Evolutionary conservation across 345 rosid genomes (phyloP), one percentile per base, ranked within the genome.

Genomic region (Euclidium syriacum): DNA sequence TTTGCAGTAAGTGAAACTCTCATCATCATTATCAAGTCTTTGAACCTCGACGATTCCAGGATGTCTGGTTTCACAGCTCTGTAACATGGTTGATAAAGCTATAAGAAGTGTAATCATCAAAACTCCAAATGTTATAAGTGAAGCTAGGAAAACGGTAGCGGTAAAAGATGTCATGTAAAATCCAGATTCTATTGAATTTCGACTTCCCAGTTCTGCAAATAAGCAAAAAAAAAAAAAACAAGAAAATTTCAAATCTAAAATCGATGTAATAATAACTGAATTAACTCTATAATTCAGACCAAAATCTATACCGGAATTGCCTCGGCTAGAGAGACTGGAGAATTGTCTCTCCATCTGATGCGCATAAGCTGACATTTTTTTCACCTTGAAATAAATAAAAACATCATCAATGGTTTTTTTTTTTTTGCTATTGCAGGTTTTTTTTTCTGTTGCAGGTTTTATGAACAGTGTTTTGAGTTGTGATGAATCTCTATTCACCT

Each of bases 111-210:
- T 78, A 35, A 83, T 22, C 26, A 86, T 57, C 62, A 91, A 47
- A 24, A 85, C 72, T n/a, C 87, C 96, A 44, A 85, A 66, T 17
- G 84, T 79, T 10, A 75, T 60, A 19, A 88, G 86, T 29, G 82
- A 75, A 49, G 80, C 80, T 14, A 88, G 65, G 73, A 88, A 85
- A 73, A 88, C 77, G 11, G 83, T 77, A 29, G 86, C 91, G 49
- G 91, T 76, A 53, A 85, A 81, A 25, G 96, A 81, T 58, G 90
- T 75, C 91, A 91, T 81, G 69, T 79, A 79, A 80, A 90, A 86
- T 44, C 96, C 95, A 0, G 88, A 74, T 46, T 88, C 98, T 25
- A 76, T 67, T n/a, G 33, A 14, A 54, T 73, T 73, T n/a, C 65
- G 72, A 74, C 91, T 88, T 34, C 80, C 83, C 58, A 74, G 22